phyloP scores from a whole-genome alignment of 768 basidiomycete genomes.

The Leccinum disarticulatum region DNA sequence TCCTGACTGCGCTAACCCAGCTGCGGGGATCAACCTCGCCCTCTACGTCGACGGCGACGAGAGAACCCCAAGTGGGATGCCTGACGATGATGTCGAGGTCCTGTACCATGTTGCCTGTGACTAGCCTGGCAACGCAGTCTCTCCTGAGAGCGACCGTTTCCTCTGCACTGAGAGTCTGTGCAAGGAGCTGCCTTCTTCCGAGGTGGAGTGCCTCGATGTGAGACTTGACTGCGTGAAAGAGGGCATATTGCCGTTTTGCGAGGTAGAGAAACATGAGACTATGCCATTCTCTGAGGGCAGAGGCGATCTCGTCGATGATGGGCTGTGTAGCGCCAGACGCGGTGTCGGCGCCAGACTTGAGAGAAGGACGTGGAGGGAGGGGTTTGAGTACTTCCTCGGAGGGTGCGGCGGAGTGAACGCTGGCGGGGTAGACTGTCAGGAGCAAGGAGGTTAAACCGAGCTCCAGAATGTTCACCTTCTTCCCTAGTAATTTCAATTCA shows the following conservation, averaged over 20 bases:
- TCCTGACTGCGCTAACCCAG: conserved; percentile 86
- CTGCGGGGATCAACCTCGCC: conserved; percentile 77
- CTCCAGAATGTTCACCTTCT: too few species aligned
- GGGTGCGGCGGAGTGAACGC: conserved; percentile 71
- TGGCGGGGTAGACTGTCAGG: conserved; percentile 65
- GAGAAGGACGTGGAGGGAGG: conserved; percentile 86
- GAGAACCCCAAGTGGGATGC: conserved; percentile 86
- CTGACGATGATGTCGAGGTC: conserved; percentile 95
- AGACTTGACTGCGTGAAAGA: conserved; percentile 82
- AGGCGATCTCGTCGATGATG: conserved; percentile 96
- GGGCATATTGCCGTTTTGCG: conserved; percentile 81
- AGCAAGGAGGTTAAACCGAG: too few species aligned
- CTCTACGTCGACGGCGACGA: conserved; percentile 89
- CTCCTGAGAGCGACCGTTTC: conserved; percentile 79
- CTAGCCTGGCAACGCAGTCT: conserved; percentile 85
- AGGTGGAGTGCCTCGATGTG: conserved; percentile 91
- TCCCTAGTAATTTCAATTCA: too few species aligned
- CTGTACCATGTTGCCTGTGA: conserved; percentile 88
- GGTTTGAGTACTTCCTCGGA: conserved; percentile 69
- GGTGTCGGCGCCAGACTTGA: conserved; percentile 95
- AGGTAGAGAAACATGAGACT: conserved; percentile 89
- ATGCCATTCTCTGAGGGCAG: conserved; percentile 95
- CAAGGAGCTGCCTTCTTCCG: conserved; percentile 87
- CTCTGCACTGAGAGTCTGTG: conserved; percentile 82
- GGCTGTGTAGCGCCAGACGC: conserved; percentile 79